Percentiles rank a stretch among this genome's conserved stretches.
phyloP scores from a whole-genome alignment of 1,139 yeast species.

The Hemisphaericaspora lyxosophila region DNA sequence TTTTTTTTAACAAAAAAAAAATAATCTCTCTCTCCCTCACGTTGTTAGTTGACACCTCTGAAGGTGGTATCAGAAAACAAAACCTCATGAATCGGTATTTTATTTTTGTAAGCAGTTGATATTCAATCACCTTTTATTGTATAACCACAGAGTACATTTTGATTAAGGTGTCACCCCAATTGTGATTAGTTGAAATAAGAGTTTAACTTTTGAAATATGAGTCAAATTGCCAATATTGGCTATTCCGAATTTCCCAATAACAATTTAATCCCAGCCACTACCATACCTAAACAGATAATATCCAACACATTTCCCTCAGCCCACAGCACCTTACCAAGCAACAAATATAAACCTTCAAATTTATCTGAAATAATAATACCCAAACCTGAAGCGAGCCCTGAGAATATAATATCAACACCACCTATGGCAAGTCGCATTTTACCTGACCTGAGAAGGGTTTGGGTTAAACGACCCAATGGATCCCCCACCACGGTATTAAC shows the following conservation, averaged over 20 bases:
- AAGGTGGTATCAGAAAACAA: no score
- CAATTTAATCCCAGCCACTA: not conserved
- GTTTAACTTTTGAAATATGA: no score
- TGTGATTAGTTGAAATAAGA: no score
- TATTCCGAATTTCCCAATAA: not conserved
- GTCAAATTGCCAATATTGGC: not conserved
- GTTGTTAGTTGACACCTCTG: no score
- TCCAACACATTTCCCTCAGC: not conserved
- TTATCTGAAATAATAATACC: conserved; percentile 1
- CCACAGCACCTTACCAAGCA: not conserved
- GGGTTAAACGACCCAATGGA: conserved; percentile 62
- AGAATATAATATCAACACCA: not conserved
- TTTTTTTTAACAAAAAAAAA: no score
- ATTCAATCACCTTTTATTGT: no score
- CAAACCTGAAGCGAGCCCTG: not conserved
- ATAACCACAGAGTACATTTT: no score
- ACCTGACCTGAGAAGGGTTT: conserved; percentile 42
- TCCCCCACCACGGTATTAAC: conserved; percentile 69
- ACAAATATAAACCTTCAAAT: not conserved
- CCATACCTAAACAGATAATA: not conserved
- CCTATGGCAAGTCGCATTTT: not conserved
- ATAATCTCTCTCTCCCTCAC: no score
- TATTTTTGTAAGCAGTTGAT: no score
- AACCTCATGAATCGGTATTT: no score
- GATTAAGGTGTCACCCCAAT: no score